Conservation (phyloP, 257 asterid genomes). For the Penstemon barbatus region DNA sequence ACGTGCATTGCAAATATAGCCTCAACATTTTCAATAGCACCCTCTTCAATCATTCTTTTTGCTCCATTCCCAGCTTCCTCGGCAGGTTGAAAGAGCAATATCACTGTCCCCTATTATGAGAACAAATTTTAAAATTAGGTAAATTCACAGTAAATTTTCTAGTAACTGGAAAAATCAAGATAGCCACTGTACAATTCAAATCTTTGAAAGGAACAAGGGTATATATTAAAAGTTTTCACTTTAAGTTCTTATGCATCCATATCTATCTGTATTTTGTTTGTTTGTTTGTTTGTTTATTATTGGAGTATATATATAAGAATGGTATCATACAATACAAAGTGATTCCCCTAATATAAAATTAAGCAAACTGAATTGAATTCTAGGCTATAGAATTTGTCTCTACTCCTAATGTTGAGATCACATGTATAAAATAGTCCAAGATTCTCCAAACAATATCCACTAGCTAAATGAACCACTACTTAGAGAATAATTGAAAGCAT, state of each 20-base stretch:
- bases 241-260: too few relatives aligned
- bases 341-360: conserved; percentile 24
- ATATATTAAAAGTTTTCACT: too few relatives aligned
- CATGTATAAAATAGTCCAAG: conserved; percentile 21
- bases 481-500: conserved; percentile 22
- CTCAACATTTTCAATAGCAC: conserved; percentile 75
- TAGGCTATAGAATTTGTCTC: conserved; percentile 13
- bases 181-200: too few relatives aligned
- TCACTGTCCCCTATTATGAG: conserved; percentile 71
- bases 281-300: too few relatives aligned
- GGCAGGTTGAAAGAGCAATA: conserved; percentile 89
- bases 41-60: conserved; percentile 70
- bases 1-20: conserved; percentile 84
- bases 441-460: conserved; percentile 9
- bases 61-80: conserved; percentile 99
- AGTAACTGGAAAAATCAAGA: too few relatives aligned
- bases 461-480: too few relatives aligned
- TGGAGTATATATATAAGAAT: too few relatives aligned
- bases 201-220: too few relatives aligned
- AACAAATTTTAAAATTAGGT: background rate
- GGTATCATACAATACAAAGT: conserved; percentile 4
- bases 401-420: conserved; percentile 7
- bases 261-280: too few relatives aligned
- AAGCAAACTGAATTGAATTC: conserved; percentile 16
- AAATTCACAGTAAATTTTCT: too few relatives aligned